These are phyloP conservation scores for Kokia cookei DNA, from an alignment of 441 rosid species.

Conservation along the genomic window DNA sequence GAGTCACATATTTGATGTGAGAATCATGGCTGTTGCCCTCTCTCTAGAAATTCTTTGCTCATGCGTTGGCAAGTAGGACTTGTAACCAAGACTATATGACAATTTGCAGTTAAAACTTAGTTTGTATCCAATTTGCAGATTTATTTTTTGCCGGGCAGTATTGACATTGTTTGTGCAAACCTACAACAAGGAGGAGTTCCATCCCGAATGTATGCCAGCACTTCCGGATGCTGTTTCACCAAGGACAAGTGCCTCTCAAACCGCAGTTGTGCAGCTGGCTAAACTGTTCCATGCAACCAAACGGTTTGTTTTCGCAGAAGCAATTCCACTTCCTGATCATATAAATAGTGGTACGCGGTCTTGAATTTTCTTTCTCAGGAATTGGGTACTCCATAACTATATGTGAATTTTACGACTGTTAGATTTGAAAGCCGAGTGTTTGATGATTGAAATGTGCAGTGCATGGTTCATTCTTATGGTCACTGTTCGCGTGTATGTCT, in stretches of 20 bases:
- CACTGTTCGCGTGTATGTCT: background rate
- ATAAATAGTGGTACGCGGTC: constrained; percentile 21
- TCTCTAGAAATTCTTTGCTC: background rate
- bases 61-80: background rate
- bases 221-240: constrained; percentile 60
- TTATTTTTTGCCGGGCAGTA: constrained; percentile 72
- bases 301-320: constrained; percentile 50
- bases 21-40: background rate
- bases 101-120: background rate
- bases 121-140: constrained; percentile 39
- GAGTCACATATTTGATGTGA: background rate
- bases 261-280: constrained; percentile 57
- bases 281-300: constrained; percentile 46
- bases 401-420: background rate
- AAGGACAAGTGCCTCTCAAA: constrained; percentile 35
- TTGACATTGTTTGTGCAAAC: constrained; percentile 50
- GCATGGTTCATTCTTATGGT: background rate
- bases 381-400: background rate
- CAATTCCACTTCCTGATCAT: constrained; percentile 22
- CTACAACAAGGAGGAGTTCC: constrained; percentile 53
- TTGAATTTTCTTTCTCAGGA: background rate
- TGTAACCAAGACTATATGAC: background rate
- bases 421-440: background rate
- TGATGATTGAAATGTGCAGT: background rate
- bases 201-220: constrained; percentile 64